Base-by-base conservation (phyloP, 441 rosid genomes). In the Flueggea neowawraea region DNA sequence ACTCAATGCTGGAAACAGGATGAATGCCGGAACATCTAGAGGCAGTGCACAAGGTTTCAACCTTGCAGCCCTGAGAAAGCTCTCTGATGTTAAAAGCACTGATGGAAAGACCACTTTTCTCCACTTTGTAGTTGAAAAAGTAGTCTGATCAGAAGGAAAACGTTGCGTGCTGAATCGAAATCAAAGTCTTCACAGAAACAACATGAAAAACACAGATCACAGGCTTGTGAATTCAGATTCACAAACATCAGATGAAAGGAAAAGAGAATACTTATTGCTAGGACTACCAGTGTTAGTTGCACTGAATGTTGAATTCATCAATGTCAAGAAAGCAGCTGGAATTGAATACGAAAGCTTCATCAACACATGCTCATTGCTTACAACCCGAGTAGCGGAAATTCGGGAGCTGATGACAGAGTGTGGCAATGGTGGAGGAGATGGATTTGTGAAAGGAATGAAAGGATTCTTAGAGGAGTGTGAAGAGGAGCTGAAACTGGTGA, bases 21-120 rank as follows among this genome's bases (percentile, higher is more conserved):
- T 87, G 84, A 87, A 87, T 62, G 85, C 86, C 0, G 94, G 94
- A 67, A 84, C 90, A 6, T 60, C 83, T 11, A 73, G 90, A 65
- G 90, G 94, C 13, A 75, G 84, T 22, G 94, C 94, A 5, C 73
- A 75, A 52, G 87, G 85, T 55, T 87, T 87, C 71, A 74, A 83
- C 72, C 82, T 87, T 15, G 70, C 67, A n/a, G 70, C 88, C 33
- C 82, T 83, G 17, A 72, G 76, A 44, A n/a, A 84, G 60, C 82
- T 84, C 10, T 78, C 87, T 7, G 81, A 87, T 60, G 80, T 84
- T 53, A 87, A 81, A 69, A 82, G 88, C 88, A 82, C 77, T 0
- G 78, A 83, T 45, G 84, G 94, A 57, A 81, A 83, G 60, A 84
- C 87, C 16, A 84, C 83, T 52, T 69, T 87, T 17, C 94, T 87